Evolutionary conservation across 257 asterid species (phyloP).

Genomic region (Nicotiana benthamiana): DNA sequence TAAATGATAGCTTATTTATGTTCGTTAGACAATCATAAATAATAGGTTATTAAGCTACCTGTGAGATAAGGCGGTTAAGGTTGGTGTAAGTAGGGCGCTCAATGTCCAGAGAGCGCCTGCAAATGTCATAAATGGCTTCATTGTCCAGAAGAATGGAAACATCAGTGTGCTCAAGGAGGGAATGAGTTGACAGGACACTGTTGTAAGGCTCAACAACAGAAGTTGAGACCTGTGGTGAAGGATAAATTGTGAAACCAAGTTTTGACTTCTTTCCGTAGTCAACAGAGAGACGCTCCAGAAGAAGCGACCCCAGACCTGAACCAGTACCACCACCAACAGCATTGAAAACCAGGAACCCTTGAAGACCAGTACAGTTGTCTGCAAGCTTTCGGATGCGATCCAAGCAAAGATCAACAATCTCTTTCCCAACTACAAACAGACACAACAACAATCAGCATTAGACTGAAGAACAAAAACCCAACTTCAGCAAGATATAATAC

Average conservation of each 20-base stretch:
- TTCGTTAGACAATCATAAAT: too few species aligned
- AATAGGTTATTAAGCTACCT: not conserved
- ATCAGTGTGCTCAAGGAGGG: constrained; percentile 23
- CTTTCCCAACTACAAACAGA: constrained; percentile 16
- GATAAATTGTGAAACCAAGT: constrained; percentile 23
- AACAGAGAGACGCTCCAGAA: constrained; percentile 17
- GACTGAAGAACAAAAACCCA: not conserved
- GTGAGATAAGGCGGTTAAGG: constrained; percentile 16
- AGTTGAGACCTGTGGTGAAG: constrained; percentile 22
- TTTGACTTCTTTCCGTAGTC: constrained; percentile 21
- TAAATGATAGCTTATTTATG: too few species aligned
- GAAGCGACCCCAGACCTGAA: constrained; percentile 22
- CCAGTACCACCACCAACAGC: constrained; percentile 23
- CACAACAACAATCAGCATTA: not conserved
- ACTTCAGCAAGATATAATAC: not conserved
- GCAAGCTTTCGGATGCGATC: constrained; percentile 20
- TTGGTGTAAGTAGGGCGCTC: constrained; percentile 20
- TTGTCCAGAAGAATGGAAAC: constrained; percentile 16
- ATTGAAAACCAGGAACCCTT: constrained; percentile 14
- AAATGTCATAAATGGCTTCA: constrained; percentile 20
- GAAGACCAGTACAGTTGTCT: constrained; percentile 22
- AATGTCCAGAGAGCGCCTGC: constrained; percentile 18
- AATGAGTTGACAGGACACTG: constrained; percentile 23
- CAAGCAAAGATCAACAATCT: constrained; percentile 20
- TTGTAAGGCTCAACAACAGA: constrained; percentile 22